Conservation (phyloP, 306 rosid genomes). For the Begonia fuchsioides region DNA sequence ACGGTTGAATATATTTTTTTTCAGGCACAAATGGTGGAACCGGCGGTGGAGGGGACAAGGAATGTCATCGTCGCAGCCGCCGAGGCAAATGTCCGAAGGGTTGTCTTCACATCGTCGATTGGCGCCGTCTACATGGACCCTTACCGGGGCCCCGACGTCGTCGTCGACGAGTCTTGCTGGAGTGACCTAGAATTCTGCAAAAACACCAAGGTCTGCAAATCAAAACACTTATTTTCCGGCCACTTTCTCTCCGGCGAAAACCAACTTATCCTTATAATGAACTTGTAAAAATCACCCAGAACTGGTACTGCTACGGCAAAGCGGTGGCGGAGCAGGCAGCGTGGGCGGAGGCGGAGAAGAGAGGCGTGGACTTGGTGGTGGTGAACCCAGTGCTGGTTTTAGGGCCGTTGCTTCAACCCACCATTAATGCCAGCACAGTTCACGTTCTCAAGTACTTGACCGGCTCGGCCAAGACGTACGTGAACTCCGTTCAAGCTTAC, state of each 20-base stretch:
- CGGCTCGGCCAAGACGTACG: slow-evolving; percentile 74
- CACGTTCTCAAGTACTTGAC: slow-evolving; percentile 64
- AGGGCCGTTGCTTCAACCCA: slow-evolving; percentile 63
- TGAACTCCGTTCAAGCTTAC: slow-evolving; percentile 61
- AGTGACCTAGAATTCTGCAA: slow-evolving; percentile 86
- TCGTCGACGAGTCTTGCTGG: slow-evolving; percentile 85
- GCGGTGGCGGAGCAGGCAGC: slow-evolving; percentile 77
- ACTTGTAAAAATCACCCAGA: slow-evolving; percentile 24
- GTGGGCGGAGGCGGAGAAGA: slow-evolving; percentile 50
- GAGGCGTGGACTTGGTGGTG: slow-evolving; percentile 52
- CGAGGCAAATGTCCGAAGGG: slow-evolving; percentile 59
- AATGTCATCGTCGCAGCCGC: slow-evolving; percentile 59
- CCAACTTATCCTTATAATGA: background rate
- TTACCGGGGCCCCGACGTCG: slow-evolving; percentile 36
- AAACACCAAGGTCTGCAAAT: slow-evolving; percentile 56
- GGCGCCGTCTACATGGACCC: slow-evolving; percentile 91
- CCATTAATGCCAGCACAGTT: slow-evolving; percentile 58
- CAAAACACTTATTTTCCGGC: background rate
- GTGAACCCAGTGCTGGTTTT: slow-evolving; percentile 75
- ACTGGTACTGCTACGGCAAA: slow-evolving; percentile 90
- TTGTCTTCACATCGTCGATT: slow-evolving; percentile 88
- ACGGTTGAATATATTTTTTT: background rate
- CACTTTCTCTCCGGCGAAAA: background rate
- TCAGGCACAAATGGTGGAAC: slow-evolving; percentile 77
- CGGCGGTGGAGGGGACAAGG: slow-evolving; percentile 64